These are phyloP conservation scores for Effrenium voratum DNA, from an alignment of 73 alveolate genomes.

Conservation along the genomic window DNA sequence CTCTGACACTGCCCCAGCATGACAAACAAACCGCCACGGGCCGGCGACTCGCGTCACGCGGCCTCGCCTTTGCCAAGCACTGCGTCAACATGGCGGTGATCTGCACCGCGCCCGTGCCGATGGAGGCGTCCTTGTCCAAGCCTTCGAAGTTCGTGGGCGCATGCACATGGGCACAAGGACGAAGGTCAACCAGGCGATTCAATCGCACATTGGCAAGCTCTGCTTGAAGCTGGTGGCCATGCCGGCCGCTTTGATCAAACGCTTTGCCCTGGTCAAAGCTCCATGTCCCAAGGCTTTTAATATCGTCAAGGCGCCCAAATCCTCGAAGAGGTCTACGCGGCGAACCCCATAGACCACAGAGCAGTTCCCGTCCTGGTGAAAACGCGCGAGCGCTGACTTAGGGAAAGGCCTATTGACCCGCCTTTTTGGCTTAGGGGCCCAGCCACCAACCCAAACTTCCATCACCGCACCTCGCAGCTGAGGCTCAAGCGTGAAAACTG, in stretches of 20 bases:
- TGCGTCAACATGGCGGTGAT: slow-evolving; percentile 38
- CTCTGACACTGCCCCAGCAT: too few species aligned
- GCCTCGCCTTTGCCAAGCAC: not conserved
- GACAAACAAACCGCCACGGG: too few species aligned
- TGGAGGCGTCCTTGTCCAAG: not conserved
- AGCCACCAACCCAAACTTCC: too few species aligned
- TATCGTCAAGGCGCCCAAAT: not conserved
- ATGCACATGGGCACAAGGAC: not conserved
- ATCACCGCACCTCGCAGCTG: too few species aligned
- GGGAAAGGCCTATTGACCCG: too few species aligned
- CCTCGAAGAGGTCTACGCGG: slow-evolving; percentile 37
- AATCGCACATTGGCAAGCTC: not conserved
- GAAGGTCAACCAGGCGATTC: not conserved
- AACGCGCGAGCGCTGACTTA: not conserved
- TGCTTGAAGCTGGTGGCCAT: too few species aligned
- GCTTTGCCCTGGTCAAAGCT: not conserved
- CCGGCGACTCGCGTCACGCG: too few species aligned
- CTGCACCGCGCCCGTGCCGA: slow-evolving; percentile 22
- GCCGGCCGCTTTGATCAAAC: not conserved
- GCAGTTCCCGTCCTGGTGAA: not conserved
- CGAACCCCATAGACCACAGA: slow-evolving; percentile 35
- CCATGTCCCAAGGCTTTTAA: not conserved
- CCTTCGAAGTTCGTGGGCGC: not conserved
- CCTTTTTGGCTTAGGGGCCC: too few species aligned
- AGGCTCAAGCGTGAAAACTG: too few species aligned